These are phyloP conservation scores for Tricholoma bakamatsutake DNA, from an alignment of 768 basidiomycete species.

Conservation along the genomic window DNA sequence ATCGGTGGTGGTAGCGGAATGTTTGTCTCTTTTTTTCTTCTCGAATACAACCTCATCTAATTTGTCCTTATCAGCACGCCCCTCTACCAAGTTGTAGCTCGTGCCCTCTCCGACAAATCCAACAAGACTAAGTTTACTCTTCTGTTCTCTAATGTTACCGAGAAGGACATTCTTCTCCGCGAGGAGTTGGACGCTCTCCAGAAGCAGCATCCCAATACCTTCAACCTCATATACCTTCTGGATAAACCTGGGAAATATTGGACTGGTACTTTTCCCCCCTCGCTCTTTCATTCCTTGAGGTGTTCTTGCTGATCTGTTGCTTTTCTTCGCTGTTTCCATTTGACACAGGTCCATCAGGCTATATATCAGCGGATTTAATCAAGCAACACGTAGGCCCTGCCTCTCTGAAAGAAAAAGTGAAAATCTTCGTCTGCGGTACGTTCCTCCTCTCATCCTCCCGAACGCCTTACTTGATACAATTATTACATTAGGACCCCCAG, in stretches of 20 bases:
- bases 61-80: conserved; percentile 51
- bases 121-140: conserved; percentile 96
- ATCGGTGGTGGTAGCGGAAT: conserved; percentile 96
- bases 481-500: conserved; percentile 59
- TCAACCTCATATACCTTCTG: conserved; percentile 82
- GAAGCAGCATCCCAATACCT: conserved; percentile 59
- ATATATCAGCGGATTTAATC: conserved; percentile 66
- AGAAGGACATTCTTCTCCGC: conserved; percentile 84
- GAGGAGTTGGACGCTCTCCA: conserved; percentile 69
- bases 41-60: conserved; percentile 1
- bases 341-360: conserved; percentile 59
- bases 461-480: conserved; percentile 2
- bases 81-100: conserved; percentile 73
- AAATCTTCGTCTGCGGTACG: conserved; percentile 86
- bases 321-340: background rate
- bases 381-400: conserved; percentile 66
- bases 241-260: conserved; percentile 62
- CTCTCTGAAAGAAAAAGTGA: conserved; percentile 67
- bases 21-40: conserved; percentile 33
- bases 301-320: background rate
- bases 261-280: conserved; percentile 39
- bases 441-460: conserved; percentile 2
- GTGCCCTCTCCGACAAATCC: conserved; percentile 60
- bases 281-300: background rate
- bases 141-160: conserved; percentile 86